Evolutionary conservation across 495 filamentous ascomycete genomes (phyloP).

Genomic region (Aspergillus cristatus): DNA sequence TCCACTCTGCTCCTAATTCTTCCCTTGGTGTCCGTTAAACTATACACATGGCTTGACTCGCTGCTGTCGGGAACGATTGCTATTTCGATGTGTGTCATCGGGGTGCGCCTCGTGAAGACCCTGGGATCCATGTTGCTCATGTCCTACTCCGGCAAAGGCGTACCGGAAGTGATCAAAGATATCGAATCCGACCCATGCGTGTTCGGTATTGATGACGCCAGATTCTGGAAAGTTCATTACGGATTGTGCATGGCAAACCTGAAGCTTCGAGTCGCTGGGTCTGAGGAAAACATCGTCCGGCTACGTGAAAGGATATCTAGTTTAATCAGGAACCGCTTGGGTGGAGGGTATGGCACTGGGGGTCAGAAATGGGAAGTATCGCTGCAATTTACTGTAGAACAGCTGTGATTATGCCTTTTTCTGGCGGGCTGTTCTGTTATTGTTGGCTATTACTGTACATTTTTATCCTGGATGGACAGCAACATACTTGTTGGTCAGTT

Average conservation of each 20-base stretch:
- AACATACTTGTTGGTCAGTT: too few relatives aligned
- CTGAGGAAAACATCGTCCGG: slow-evolving; percentile 56
- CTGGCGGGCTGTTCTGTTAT: too few relatives aligned
- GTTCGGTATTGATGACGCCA: slow-evolving; percentile 70
- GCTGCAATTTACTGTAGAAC: slow-evolving; percentile 37
- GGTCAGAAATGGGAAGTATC: slow-evolving; percentile 84
- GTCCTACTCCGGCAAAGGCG: slow-evolving; percentile 63
- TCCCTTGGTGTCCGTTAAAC: slow-evolving; percentile 65
- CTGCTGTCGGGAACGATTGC: slow-evolving; percentile 72
- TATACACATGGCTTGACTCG: slow-evolving; percentile 74
- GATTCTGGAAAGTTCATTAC: slow-evolving; percentile 98
- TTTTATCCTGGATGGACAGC: too few relatives aligned
- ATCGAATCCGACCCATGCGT: slow-evolving; percentile 74
- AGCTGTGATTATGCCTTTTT: slow-evolving; percentile 9
- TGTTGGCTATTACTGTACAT: too few relatives aligned
- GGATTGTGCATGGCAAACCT: slow-evolving; percentile 92
- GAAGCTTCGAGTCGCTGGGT: slow-evolving; percentile 60
- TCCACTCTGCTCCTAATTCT: slow-evolving; percentile 72
- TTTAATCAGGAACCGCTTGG: slow-evolving; percentile 75
- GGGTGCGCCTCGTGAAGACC: slow-evolving; percentile 68
- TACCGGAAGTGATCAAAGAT: slow-evolving; percentile 69
- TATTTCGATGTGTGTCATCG: slow-evolving; percentile 76
- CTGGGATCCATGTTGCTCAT: slow-evolving; percentile 92
- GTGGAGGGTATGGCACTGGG: slow-evolving; percentile 77
- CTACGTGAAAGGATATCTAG: slow-evolving; percentile 65